Evolutionary conservation across 2,329 filamentous ascomycete species (phyloP).

Genomic region (Fonsecaea erecta): DNA sequence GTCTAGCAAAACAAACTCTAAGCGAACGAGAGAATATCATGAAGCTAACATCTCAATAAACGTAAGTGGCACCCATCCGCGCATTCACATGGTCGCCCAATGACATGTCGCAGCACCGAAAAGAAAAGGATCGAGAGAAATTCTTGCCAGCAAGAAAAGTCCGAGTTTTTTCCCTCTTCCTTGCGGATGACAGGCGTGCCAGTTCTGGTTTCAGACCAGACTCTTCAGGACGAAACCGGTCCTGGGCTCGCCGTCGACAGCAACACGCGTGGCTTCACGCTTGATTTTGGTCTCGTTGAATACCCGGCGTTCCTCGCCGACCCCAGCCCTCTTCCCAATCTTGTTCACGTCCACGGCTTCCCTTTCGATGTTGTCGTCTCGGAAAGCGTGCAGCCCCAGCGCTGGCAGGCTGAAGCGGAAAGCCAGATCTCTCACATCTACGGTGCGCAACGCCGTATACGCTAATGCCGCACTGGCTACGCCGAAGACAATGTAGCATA

Average conservation of each 20-base stretch:
- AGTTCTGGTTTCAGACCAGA: slow-evolving; percentile 17
- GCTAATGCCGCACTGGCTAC: slow-evolving; percentile 19
- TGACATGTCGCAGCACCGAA: too few relatives aligned
- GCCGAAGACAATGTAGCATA: slow-evolving; percentile 33
- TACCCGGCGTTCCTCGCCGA: slow-evolving; percentile 4
- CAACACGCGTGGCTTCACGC: slow-evolving; percentile 27
- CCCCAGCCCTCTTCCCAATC: background rate
- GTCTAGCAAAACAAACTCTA: too few relatives aligned
- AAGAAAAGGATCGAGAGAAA: background rate
- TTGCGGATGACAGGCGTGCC: too few relatives aligned
- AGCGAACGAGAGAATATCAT: too few relatives aligned
- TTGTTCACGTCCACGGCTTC: slow-evolving; percentile 12
- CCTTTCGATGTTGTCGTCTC: slow-evolving; percentile 21
- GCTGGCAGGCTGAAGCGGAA: slow-evolving; percentile 29
- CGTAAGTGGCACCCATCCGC: too few relatives aligned
- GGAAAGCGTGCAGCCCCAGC: slow-evolving; percentile 28
- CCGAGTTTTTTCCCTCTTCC: background rate
- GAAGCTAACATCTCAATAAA: too few relatives aligned
- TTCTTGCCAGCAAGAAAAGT: slow-evolving; percentile 10
- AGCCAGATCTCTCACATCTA: slow-evolving; percentile 30
- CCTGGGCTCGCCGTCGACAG: slow-evolving; percentile 24
- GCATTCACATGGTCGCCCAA: too few relatives aligned
- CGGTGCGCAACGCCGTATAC: slow-evolving; percentile 18
- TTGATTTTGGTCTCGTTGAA: slow-evolving; percentile 30
- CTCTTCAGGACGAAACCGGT: slow-evolving; percentile 29